Evolutionary conservation across 441 rosid species (phyloP), one percentile per base, ranked within the genome.

Genomic region (Croton setiger): DNA sequence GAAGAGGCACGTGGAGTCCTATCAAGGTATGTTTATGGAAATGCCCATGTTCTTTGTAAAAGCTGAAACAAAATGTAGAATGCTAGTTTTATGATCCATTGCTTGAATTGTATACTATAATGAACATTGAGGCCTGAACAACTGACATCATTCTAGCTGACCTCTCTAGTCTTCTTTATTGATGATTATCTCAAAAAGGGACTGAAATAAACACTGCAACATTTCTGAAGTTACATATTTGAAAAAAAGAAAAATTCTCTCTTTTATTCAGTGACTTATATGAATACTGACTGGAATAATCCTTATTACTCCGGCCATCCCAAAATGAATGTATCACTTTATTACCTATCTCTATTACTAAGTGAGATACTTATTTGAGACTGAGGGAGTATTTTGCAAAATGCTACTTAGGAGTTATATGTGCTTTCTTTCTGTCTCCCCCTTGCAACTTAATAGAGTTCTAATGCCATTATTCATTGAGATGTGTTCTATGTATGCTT

Each of bases 1-100:
- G 76, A 63, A 9, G 98, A 93, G 88, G 80, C 91, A 6, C 84
- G 84, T 52, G 82, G 83, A 61, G 98, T 93, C 60, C 68, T 93
- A 64, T 74, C 79, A 64, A 88, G 98, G 96, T 92, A 79, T 71
- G 76, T 61, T 66, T 54, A 27, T 31, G 6, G 39, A 37, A 49
- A 14, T 54, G 36, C 54, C 23, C 35, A 33, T 49, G 12, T 71
- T 45, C 43, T 9, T 10, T 33, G 11, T 18, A 35, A 27, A 35
- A 61, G 58, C 11, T 64, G 18, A 51, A 55, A 54, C 44, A 20
- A 58, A 17, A 12, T 55, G 44, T 21, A 36, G 10, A 61, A 56
- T 39, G 51, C 57, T 27, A 27, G 31, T 27, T 27, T 27, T 27
- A 27, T n/a, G 53, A n/a, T 60, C 18, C 18, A 59, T 60, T 69